A percentile compares a stretch with the other conserved stretches of the same genome.
phyloP scores from a whole-genome alignment of 140 eudicot species.

The Ambrosia hybrid region DNA sequence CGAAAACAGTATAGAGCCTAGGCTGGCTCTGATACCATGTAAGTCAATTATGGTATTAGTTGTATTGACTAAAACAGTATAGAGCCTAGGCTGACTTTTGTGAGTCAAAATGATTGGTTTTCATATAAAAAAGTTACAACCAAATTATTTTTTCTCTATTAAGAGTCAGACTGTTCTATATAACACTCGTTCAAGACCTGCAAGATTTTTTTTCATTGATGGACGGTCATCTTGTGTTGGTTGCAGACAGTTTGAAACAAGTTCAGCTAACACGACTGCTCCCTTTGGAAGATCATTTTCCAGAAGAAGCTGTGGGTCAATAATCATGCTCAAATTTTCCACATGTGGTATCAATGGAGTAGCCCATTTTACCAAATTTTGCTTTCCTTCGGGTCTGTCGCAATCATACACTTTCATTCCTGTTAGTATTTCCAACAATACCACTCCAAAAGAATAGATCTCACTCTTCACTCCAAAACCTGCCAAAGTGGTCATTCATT shows the following conservation, averaged over 20 bases:
- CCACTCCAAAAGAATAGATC: slow-evolving; percentile 27
- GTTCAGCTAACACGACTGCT: slow-evolving; percentile 11
- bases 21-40: too few relatives aligned
- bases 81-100: too few relatives aligned
- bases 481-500: slow-evolving; percentile 8
- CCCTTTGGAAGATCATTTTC: slow-evolving; percentile 18
- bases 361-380: slow-evolving; percentile 27
- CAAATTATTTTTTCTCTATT: not conserved
- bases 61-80: too few relatives aligned
- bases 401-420: slow-evolving; percentile 23
- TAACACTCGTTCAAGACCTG: slow-evolving; percentile 13
- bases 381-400: not conserved
- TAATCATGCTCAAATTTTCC: slow-evolving; percentile 7
- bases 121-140: too few relatives aligned
- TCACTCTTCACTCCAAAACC: slow-evolving; percentile 15
- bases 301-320: slow-evolving; percentile 21
- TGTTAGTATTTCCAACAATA: slow-evolving; percentile 24
- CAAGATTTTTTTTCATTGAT: slow-evolving; percentile 19
- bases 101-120: too few relatives aligned
- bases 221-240: too few relatives aligned
- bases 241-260: too few relatives aligned
- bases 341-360: slow-evolving; percentile 10
- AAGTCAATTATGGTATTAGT: too few relatives aligned
- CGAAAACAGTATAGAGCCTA: too few relatives aligned
- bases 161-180: slow-evolving; percentile 3